Conservation (phyloP, 805 yeast genomes). For the Lipomyces sp. region DNA sequence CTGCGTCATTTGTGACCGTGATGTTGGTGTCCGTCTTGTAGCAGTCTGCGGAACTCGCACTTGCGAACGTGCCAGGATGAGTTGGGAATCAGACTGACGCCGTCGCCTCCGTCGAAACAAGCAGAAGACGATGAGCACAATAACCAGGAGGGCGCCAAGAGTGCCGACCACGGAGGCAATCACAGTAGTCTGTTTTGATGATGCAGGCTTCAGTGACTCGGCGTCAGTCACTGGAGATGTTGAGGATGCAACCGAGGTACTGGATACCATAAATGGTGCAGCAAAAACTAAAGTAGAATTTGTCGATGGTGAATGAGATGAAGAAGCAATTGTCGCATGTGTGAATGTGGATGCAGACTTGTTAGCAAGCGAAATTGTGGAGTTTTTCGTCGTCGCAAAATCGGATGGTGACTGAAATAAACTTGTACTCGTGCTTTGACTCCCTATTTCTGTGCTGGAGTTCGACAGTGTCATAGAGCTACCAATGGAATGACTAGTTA, state of each 20-base stretch:
- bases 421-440: neutral
- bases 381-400: too few species aligned
- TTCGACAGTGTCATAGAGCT: neutral
- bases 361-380: too few species aligned
- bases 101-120: constrained; percentile 13
- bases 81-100: neutral
- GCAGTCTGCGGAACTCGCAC: neutral
- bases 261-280: neutral
- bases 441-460: neutral
- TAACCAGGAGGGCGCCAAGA: constrained; percentile 22
- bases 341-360: neutral
- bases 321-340: neutral
- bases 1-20: neutral
- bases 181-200: constrained; percentile 12
- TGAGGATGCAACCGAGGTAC: neutral
- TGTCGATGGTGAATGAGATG: neutral
- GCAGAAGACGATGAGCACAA: constrained; percentile 16
- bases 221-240: neutral
- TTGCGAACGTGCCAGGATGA: neutral
- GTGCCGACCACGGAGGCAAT: constrained; percentile 32
- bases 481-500: neutral
- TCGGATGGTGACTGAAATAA: neutral
- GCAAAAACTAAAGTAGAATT: too few species aligned
- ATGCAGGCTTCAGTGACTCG: neutral
- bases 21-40: neutral